These are phyloP conservation scores for Geranium brycei DNA, from an alignment of 345 rosid genomes.

Conservation along the genomic window DNA sequence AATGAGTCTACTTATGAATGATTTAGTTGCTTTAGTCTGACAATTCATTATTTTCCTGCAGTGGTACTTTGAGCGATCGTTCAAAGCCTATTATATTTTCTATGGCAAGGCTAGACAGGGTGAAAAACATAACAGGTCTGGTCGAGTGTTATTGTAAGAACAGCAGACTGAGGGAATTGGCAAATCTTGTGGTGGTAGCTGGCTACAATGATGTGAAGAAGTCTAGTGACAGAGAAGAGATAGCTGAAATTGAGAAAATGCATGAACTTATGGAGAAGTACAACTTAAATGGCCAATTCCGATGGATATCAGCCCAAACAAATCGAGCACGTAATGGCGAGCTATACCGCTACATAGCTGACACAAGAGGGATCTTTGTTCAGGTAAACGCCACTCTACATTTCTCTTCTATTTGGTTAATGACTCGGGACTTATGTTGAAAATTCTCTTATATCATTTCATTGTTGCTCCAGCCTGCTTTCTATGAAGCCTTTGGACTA, in stretches of 20 bases:
- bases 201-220: constrained; percentile 66
- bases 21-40: background rate
- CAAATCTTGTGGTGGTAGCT: constrained; percentile 80
- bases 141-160: constrained; percentile 74
- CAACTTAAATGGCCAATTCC: constrained; percentile 71
- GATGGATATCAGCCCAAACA: constrained; percentile 84
- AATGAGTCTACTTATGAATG: background rate
- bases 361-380: constrained; percentile 75
- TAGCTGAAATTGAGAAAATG: constrained; percentile 86
- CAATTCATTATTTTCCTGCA: constrained; percentile 19
- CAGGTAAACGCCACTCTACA: constrained; percentile 34
- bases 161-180: constrained; percentile 61
- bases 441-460: background rate
- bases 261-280: constrained; percentile 51
- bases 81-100: constrained; percentile 86
- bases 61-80: constrained; percentile 61
- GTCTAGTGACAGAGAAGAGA: constrained; percentile 91
- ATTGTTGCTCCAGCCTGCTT: constrained; percentile 61
- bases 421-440: background rate
- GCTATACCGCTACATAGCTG: constrained; percentile 84
- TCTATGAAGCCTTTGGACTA: constrained; percentile 96
- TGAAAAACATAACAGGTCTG: constrained; percentile 82
- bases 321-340: constrained; percentile 95
- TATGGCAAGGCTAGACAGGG: constrained; percentile 92
- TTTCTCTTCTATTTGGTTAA: background rate